Base-by-base conservation (phyloP, 257 asterid species). In the Capsicum pubescens region DNA sequence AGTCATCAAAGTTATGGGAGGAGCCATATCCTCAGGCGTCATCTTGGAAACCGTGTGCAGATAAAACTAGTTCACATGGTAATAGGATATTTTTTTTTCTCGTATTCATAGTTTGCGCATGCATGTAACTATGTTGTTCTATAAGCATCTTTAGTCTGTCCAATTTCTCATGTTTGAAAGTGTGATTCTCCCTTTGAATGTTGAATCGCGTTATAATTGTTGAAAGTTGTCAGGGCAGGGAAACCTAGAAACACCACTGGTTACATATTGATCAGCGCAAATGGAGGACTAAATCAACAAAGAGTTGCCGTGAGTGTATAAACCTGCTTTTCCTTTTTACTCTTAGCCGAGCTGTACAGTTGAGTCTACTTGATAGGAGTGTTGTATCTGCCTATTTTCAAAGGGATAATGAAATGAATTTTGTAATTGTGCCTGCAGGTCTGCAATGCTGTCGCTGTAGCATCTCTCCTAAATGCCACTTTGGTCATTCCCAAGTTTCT, bases 271-370 rank as follows among this genome's bases (percentile, higher is more conserved):
- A 92, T 95, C 84, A 95, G 99, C 46, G 98, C 98, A 83, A 97
- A 97, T 63, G 99, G 99, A 64, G 99, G 98, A 68, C 92, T 95
- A 71, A 95, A 94, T 88, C 99, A 95, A 88, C 99, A 94, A 83
- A 89, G 99, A 87, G 98, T 94, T 81, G 99, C 99, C 2, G 97
- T 94, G 90, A 92, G 98, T 48, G 57, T 79, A 48, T 66, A 8
- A 39, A 59, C 55, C 9, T 78, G 13, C 54, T 0, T 16, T 69
- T 15, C 77, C 44, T 82, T 35, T 44, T 35, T 21, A 32, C 78
- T 69, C 21, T 61, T 74, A 44, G 35, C 26, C 36, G 26, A 44
- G 79, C 44, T 48, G 39, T 48, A 19, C 7, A 11, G 60, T 21
- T 74, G 44, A 74, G 12, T n/a, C 36, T 46, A 44, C 44, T 48